These are phyloP conservation scores for Ophiostoma pallidulum DNA, from an alignment of 2,329 filamentous ascomycete species.

Conservation along the genomic window DNA sequence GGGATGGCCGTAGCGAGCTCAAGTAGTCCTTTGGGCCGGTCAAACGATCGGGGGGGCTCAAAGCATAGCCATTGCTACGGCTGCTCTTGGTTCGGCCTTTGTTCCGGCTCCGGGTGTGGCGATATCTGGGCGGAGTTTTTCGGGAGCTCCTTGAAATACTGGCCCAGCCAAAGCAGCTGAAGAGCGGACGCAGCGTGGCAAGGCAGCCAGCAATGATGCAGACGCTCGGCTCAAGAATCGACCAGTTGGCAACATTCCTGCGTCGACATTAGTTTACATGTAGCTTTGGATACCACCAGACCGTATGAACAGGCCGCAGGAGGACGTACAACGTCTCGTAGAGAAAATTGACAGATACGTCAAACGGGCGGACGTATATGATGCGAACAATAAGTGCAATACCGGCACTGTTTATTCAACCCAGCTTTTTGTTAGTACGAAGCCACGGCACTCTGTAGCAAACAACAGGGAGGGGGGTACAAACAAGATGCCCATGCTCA, in stretches of 20 bases:
- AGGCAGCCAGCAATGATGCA: conserved; percentile 29
- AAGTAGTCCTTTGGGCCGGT: neutral
- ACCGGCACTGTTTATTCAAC: conserved; percentile 26
- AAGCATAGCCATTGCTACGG: neutral
- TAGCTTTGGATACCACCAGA: no score
- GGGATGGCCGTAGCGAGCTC: neutral
- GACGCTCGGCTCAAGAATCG: conserved; percentile 28
- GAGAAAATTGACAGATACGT: conserved; percentile 22
- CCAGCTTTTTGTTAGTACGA: neutral
- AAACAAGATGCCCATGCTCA: conserved; percentile 42
- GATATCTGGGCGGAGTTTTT: neutral
- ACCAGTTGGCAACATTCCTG: conserved; percentile 31
- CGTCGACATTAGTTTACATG: neutral
- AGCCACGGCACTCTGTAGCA: fast-evolving
- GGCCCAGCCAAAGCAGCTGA: conserved; percentile 9
- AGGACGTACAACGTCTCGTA: conserved; percentile 25
- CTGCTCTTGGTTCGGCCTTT: conserved; percentile 2
- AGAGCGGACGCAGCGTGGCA: conserved; percentile 21
- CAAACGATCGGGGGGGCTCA: neutral
- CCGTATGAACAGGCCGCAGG: neutral
- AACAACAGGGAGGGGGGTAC: conserved; percentile 11
- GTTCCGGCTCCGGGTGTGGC: neutral
- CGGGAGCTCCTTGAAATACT: neutral
- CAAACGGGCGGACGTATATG: conserved; percentile 22
- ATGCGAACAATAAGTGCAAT: conserved; percentile 31